Evolutionary conservation across 495 filamentous ascomycete genomes (phyloP), one percentile per base, ranked within the genome.

Genomic region (Choiromyces venosus): DNA sequence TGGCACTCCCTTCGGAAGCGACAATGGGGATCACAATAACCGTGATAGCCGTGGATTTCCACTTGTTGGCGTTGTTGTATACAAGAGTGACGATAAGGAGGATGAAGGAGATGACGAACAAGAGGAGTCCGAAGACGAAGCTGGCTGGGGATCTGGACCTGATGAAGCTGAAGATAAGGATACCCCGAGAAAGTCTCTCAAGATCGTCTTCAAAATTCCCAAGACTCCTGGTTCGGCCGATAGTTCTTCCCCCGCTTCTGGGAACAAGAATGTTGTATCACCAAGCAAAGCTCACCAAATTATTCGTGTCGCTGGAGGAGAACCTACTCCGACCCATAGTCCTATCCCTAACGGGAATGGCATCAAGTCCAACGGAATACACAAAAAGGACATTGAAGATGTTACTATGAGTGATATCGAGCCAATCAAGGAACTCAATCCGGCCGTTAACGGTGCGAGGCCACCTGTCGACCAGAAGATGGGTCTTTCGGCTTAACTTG

Each of bases 81-180:
- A 56, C 37, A 29, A 70, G 68, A 14, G 29, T 37, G 67, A 44
- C 19, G 52, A 68, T 38, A 56, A 14, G 25, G 68, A 74, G 35
- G 86, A 88, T 67, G 85, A 88, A 36, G 84, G 86, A 44, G 83
- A 88, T 29, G 87, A 85, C 2, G 85, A 89, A 29, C 83, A 83
- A 35, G 72, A 74, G 36, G 79, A 82, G 4, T 81, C 82, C 21
- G 83, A 81, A 21, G 81, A 83, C 16, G 74, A 56, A 6, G 72
- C 42, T 25, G 74, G 75, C 37, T 84, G 81, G 37, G 81, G 82
- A 71, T 76, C 76, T 73, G 71, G 77, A 29, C 71, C 76, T 19
- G 79, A 79, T 38, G 69, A 69, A 35, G 74, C 82, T 25, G 74
- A 71, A 67, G 78, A 73, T 61, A 16, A 18, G 52, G 84, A 81